Percentiles rank a stretch among this genome's conserved stretches.
Evolutionary conservation across 768 basidiomycete genomes (phyloP).

Genomic region (Imleria badia): DNA sequence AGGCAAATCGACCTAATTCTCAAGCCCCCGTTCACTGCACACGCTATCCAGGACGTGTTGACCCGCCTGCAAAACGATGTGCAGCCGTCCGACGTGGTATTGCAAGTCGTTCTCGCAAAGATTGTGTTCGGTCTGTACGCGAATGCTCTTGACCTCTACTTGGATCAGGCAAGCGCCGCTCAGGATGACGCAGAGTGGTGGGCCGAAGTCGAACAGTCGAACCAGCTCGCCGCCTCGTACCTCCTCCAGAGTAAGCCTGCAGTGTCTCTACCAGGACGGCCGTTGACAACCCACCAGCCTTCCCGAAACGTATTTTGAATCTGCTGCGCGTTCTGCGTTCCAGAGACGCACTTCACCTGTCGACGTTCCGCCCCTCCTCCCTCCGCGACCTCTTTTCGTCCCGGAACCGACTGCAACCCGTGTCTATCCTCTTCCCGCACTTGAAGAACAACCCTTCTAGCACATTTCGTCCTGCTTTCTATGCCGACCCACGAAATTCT

Average conservation of each 20-base stretch:
- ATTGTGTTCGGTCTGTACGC: slow-evolving; percentile 60
- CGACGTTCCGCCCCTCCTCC: slow-evolving; percentile 47
- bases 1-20: slow-evolving; percentile 20
- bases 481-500: slow-evolving; percentile 1
- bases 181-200: slow-evolving; percentile 87
- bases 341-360: slow-evolving; percentile 44
- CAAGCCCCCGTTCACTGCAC: slow-evolving; percentile 19
- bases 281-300: slow-evolving; percentile 19
- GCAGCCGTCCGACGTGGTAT: slow-evolving; percentile 3
- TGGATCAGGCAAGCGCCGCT: slow-evolving; percentile 65
- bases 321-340: slow-evolving; percentile 43
- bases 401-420: slow-evolving; percentile 44
- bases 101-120: slow-evolving; percentile 45
- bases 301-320: slow-evolving; percentile 26
- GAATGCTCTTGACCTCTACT: slow-evolving; percentile 59
- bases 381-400: slow-evolving; percentile 50
- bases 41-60: slow-evolving; percentile 17
- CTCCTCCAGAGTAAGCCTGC: slow-evolving; percentile 71
- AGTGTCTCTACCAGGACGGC: background rate
- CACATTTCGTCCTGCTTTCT: slow-evolving; percentile 15
- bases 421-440: slow-evolving; percentile 68
- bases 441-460: slow-evolving; percentile 36
- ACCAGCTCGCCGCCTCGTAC: slow-evolving; percentile 55
- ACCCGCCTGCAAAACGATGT: slow-evolving; percentile 16
- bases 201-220: slow-evolving; percentile 66